Evolutionary conservation across 2,329 filamentous ascomycete species (phyloP).

Genomic region (Aspergillus ochraceus): DNA sequence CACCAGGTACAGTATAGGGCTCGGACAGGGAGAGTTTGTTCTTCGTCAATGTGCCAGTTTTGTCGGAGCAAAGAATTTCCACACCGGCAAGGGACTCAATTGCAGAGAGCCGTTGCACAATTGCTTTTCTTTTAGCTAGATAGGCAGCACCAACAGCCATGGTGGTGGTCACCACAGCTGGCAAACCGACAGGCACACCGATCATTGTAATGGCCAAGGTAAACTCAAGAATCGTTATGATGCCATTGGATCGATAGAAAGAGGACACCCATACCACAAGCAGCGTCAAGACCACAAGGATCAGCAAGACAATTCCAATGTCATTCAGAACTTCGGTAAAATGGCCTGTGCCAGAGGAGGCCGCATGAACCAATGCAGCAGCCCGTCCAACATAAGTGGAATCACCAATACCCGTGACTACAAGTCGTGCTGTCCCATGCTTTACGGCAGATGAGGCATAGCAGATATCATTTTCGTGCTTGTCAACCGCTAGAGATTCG

Average conservation of each 20-base stretch:
- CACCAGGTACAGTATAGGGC: conserved; percentile 78
- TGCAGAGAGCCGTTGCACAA: conserved; percentile 87
- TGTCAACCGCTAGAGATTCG: conserved; percentile 88
- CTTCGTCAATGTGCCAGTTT: conserved; percentile 90
- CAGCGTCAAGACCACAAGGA: conserved; percentile 78
- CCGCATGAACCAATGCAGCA: conserved; percentile 79
- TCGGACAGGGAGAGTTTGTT: conserved; percentile 89
- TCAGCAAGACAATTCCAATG: conserved; percentile 76
- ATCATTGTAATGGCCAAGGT: conserved; percentile 88
- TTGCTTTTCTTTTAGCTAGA: conserved; percentile 88
- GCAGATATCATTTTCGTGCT: conserved; percentile 76
- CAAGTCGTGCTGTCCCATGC: conserved; percentile 81
- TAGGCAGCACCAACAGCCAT: conserved; percentile 93
- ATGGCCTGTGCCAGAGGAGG: conserved; percentile 73
- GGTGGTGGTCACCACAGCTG: conserved; percentile 88
- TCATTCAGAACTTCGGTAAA: conserved; percentile 89
- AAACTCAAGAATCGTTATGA: conserved; percentile 77
- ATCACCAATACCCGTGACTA: conserved; percentile 83
- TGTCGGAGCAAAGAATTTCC: conserved; percentile 91
- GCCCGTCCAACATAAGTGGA: conserved; percentile 88
- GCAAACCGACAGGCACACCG: conserved; percentile 89
- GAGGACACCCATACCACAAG: conserved; percentile 81
- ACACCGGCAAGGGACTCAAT: conserved; percentile 92
- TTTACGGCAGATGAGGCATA: conserved; percentile 88
- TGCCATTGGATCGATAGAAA: conserved; percentile 83